Percentiles rank a stretch among this genome's conserved stretches.
These are phyloP conservation scores for Mortierella sp. DNA, from an alignment of 371 early-diverging fungal species.

Conservation along the genomic window DNA sequence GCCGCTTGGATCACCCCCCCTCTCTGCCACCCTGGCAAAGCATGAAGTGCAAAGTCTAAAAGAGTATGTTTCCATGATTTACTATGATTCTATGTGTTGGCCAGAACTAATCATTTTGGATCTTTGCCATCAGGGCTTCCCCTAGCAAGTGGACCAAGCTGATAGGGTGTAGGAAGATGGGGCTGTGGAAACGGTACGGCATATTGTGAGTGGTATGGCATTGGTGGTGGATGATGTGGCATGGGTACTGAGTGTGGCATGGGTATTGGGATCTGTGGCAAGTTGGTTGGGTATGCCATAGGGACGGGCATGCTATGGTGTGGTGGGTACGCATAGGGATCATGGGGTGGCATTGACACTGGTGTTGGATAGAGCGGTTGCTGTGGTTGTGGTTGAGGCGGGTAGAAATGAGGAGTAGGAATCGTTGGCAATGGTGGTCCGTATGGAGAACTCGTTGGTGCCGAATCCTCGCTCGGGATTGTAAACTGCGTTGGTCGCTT, in stretches of 20 bases:
- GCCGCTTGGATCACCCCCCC: too few species aligned
- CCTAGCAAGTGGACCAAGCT: too few species aligned
- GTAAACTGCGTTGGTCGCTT: slow-evolving; percentile 41
- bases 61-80: too few species aligned
- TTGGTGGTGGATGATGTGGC: background rate
- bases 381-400: background rate
- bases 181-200: background rate
- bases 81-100: too few species aligned
- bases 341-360: background rate
- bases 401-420: too few species aligned
- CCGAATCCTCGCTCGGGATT: slow-evolving; percentile 2
- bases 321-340: background rate
- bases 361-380: background rate
- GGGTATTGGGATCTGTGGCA: background rate
- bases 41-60: too few species aligned
- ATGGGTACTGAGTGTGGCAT: background rate
- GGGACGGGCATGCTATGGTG: too few species aligned
- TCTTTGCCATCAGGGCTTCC: too few species aligned
- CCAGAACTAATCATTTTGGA: too few species aligned
- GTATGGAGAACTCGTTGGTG: too few species aligned
- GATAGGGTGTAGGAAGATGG: background rate
- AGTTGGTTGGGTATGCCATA: background rate
- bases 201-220: background rate
- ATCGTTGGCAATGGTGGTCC: too few species aligned
- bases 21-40: too few species aligned